Conservation (phyloP, 129 eudicot species). For the Helichrysum umbraculigerum region DNA sequence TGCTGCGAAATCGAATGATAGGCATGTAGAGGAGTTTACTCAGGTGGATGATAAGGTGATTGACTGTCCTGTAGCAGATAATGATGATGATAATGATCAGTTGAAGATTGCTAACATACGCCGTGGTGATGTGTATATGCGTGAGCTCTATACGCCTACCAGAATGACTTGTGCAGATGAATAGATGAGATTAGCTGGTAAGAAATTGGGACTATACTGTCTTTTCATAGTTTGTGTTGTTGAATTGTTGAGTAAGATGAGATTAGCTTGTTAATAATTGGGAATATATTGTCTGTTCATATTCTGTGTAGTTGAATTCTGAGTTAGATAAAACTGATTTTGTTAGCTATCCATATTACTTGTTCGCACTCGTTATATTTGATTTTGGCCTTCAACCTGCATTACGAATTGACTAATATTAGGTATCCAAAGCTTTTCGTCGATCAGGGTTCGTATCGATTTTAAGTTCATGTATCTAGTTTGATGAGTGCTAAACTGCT, state of each 20-base stretch:
- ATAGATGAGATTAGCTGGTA: conserved; percentile 9
- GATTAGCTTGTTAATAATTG: neutral
- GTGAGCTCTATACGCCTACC: conserved; percentile 26
- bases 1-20: neutral
- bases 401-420: neutral
- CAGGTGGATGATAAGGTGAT: conserved; percentile 27
- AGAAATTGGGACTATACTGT: neutral
- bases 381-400: neutral
- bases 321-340: neutral
- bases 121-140: conserved; percentile 16
- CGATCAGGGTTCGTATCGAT: neutral
- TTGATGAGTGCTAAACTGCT: no score
- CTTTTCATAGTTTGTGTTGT: conserved; percentile 15
- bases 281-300: neutral
- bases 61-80: conserved; percentile 27
- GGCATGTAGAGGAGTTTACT: neutral
- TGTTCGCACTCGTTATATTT: neutral
- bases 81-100: conserved; percentile 11
- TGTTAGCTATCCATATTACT: no score
- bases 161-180: conserved; percentile 23
- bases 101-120: conserved; percentile 23
- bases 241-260: conserved; percentile 13
- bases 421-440: neutral
- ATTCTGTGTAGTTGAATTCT: neutral
- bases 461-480: no score